Percentiles rank a stretch among this genome's conserved stretches.
phyloP scores from a whole-genome alignment of 2,329 filamentous ascomycete species.

The Hypoxylon sp. region DNA sequence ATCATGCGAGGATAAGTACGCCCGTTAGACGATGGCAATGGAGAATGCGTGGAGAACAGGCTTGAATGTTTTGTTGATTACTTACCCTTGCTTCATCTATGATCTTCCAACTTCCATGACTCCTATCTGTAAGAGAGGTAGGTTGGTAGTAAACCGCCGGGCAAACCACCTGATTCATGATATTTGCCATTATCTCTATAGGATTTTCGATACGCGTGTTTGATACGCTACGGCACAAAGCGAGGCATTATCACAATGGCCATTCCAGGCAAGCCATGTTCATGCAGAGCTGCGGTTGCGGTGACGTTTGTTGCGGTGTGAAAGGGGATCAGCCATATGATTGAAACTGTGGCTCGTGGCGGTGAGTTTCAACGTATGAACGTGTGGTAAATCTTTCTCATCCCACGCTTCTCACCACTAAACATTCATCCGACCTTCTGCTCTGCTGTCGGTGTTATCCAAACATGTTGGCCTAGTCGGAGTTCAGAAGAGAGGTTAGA shows the following conservation, averaged over 20 bases:
- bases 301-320: slow-evolving; percentile 41
- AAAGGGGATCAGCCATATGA: slow-evolving; percentile 37
- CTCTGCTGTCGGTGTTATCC: background rate
- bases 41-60: slow-evolving; percentile 1
- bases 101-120: slow-evolving; percentile 18
- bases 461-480: slow-evolving; percentile 4
- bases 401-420: slow-evolving; percentile 25
- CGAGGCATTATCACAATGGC: slow-evolving; percentile 29
- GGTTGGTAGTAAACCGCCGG: slow-evolving; percentile 7
- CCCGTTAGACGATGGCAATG: background rate
- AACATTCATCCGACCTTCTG: slow-evolving; percentile 9
- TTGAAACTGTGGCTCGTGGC: slow-evolving; percentile 39
- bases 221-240: slow-evolving; percentile 23
- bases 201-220: slow-evolving; percentile 20
- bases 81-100: slow-evolving; percentile 3
- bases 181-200: slow-evolving; percentile 23
- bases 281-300: slow-evolving; percentile 34
- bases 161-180: slow-evolving; percentile 13
- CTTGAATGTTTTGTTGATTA: slow-evolving; percentile 3
- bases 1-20: slow-evolving; percentile 22
- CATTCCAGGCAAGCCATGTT: slow-evolving; percentile 39
- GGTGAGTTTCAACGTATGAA: slow-evolving; percentile 46
- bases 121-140: slow-evolving; percentile 17
- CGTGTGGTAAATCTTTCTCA: slow-evolving; percentile 7
- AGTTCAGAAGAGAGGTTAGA: slow-evolving; percentile 11